A percentile compares a stretch with the other conserved stretches of the same genome.
phyloP scores from a whole-genome alignment of 768 basidiomycete species.

The Tulasnella sp. region DNA sequence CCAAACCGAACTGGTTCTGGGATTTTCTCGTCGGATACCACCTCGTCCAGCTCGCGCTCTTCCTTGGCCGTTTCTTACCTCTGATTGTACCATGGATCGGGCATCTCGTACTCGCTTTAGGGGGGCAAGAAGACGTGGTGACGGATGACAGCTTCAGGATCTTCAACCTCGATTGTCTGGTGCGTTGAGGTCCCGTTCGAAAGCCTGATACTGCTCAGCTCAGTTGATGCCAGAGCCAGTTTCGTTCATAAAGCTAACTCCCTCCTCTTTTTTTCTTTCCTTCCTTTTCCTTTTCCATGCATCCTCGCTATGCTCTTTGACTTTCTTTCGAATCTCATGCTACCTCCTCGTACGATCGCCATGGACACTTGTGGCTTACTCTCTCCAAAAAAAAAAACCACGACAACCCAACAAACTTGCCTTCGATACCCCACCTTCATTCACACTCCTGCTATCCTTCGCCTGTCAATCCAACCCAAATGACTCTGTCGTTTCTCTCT shows the following conservation, averaged over 20 bases:
- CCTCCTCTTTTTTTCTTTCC: too few species aligned
- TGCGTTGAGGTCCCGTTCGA: constrained; percentile 31
- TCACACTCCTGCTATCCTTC: neutral
- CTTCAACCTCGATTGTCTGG: constrained; percentile 90
- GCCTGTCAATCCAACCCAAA: neutral
- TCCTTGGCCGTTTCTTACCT: constrained; percentile 56
- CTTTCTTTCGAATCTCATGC: too few species aligned
- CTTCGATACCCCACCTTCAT: neutral
- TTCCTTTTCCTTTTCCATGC: too few species aligned
- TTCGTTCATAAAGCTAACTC: neutral
- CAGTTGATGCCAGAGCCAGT: too few species aligned
- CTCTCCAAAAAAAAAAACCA: too few species aligned
- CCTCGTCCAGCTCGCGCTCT: constrained; percentile 72
- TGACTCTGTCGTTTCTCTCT: too few species aligned
- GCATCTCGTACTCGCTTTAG: constrained; percentile 46
- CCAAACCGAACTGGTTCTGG: constrained; percentile 47
- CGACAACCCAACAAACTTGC: too few species aligned
- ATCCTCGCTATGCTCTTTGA: too few species aligned
- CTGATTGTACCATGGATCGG: constrained; percentile 43
- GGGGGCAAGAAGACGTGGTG: constrained; percentile 40
- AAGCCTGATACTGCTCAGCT: too few species aligned
- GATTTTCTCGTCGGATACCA: constrained; percentile 66
- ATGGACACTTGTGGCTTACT: too few species aligned
- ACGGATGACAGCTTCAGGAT: constrained; percentile 72
- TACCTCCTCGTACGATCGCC: too few species aligned